Percentiles rank a stretch among this genome's conserved stretches.
Conservation (phyloP, 2,329 filamentous ascomycete species). For the Botryotinia calthae region DNA sequence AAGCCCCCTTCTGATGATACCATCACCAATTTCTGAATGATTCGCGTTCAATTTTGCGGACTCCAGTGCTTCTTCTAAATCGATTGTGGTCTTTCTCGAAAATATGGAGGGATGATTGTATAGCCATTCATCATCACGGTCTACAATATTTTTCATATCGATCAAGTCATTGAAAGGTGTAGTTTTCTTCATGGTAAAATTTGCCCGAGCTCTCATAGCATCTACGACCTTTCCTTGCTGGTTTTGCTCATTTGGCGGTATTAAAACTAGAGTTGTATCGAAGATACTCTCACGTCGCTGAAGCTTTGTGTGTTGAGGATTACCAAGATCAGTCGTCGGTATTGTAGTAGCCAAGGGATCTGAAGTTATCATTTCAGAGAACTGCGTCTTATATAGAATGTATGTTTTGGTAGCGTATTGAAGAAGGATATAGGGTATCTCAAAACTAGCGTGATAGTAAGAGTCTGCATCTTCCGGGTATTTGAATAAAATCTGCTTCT, state of each 20-base stretch:
- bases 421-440: neutral
- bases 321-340: neutral
- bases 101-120: neutral
- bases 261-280: neutral
- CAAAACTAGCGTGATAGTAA: neutral
- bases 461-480: fast-evolving
- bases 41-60: fast-evolving
- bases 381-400: neutral
- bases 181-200: neutral
- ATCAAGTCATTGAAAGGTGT: neutral
- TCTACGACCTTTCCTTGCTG: too few species aligned
- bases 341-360: fast-evolving
- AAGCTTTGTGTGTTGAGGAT: neutral
- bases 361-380: fast-evolving
- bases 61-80: neutral
- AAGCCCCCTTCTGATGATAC: neutral
- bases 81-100: neutral
- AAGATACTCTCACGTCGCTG: neutral
- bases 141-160: neutral
- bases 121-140: neutral
- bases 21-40: neutral
- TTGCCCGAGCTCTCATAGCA: too few species aligned
- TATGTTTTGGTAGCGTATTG: neutral
- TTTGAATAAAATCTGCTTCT: neutral
- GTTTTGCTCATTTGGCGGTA: neutral